Percentiles rank a stretch among this genome's conserved stretches.
These are phyloP conservation scores for Termitomyces sp. DNA, from an alignment of 768 basidiomycete species.

Conservation along the genomic window DNA sequence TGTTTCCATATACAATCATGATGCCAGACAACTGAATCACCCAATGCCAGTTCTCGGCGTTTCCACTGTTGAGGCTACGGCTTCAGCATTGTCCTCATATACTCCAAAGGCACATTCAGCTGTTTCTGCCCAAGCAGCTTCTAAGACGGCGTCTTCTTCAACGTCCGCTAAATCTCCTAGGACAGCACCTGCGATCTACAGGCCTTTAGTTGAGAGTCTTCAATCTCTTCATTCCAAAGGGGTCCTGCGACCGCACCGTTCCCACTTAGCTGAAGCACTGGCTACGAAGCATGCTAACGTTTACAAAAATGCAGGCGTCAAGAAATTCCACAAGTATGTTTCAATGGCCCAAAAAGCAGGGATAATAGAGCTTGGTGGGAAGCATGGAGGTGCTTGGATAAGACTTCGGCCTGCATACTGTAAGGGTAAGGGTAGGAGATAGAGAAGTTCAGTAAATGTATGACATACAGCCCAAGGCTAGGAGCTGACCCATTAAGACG, in stretches of 20 bases:
- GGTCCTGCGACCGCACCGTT: slow-evolving; percentile 20
- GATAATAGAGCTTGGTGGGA: background rate
- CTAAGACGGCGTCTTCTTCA: background rate
- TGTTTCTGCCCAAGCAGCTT: background rate
- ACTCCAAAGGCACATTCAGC: background rate
- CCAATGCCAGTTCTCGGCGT: background rate
- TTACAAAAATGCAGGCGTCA: slow-evolving; percentile 34
- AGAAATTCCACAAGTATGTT: slow-evolving; percentile 35
- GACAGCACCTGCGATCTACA: slow-evolving; percentile 16
- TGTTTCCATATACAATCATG: background rate
- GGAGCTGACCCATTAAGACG: too few relatives aligned
- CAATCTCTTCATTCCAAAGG: slow-evolving; percentile 25
- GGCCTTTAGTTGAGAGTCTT: slow-evolving; percentile 27
- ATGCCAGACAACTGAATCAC: background rate
- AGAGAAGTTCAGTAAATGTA: too few relatives aligned
- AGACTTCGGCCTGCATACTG: background rate
- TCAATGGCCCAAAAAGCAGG: slow-evolving; percentile 19
- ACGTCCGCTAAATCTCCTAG: background rate
- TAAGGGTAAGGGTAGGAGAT: too few relatives aligned
- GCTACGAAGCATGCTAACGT: slow-evolving; percentile 14
- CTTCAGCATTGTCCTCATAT: background rate
- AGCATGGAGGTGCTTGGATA: background rate
- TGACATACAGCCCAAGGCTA: too few relatives aligned
- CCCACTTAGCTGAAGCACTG: slow-evolving; percentile 27
- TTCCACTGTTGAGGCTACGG: background rate